Evolutionary conservation across 2,329 filamentous ascomycete species (phyloP), one percentile per base, ranked within the genome.

Genomic region (Penicillium sp.): DNA sequence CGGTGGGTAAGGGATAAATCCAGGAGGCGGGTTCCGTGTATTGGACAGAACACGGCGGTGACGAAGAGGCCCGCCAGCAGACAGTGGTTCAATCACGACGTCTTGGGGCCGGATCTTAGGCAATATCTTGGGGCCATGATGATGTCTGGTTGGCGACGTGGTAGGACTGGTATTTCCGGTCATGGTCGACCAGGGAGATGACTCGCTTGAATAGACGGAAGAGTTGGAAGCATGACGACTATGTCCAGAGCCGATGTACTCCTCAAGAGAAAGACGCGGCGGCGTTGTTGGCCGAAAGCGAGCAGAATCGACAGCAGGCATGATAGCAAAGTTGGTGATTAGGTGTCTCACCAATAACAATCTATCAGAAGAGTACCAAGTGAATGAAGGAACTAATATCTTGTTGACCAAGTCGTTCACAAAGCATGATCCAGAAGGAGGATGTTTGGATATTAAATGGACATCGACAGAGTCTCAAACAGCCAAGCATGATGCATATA

Each of bases 71-170:
- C 72, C 72, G 43, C 67, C 68, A 53, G 75, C 71, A 50, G 80
- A 78, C 40, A 79, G 78, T 40, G 83, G 83, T 63, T 87, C 85
- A 60, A 91, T 84, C 60, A 87, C 82, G 75, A 93, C 89, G 76
- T 96, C 91, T 76, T 94, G 91, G 40, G 85, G 85, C 60, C 91
- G 85, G 77, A 95, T 92, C 82, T 92, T 94, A 69, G 91, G 91
- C 33, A 96, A 81, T 58, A 96, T 80, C 48, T 91, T 80, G 50
- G 91, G 90, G 21, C 77, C 78, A 51, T 91, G 90, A 76, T 92
- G 88, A 60, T 91, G 88, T 60, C 87, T 84, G 65, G 92, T 84
- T 59, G 90, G 89, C 23, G 70, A 72, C 34, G 89, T 89, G 62
- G 83, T 81, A 52, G 90, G 89, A 13, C 89, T 92, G 52, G 87